Evolutionary conservation across 495 filamentous ascomycete species (phyloP).

Genomic region (Penicillium odoratum): DNA sequence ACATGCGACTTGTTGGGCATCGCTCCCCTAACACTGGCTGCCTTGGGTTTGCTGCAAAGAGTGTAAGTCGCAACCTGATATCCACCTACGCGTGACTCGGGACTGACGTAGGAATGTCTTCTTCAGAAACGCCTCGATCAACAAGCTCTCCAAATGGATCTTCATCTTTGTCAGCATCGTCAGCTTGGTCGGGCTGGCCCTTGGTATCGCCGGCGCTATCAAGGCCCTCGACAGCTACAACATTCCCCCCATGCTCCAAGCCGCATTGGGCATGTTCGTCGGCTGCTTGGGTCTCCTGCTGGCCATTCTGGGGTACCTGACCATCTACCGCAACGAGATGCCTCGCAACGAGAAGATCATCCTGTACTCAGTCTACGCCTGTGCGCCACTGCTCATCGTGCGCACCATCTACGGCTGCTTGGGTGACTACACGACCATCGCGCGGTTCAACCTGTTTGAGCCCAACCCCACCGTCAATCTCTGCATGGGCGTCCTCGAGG

Average conservation of each 20-base stretch:
- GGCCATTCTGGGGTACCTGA: constrained; percentile 10
- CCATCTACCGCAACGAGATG: constrained; percentile 11
- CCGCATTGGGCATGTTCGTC: constrained; percentile 15
- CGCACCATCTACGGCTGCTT: constrained; percentile 9
- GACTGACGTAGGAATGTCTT: constrained; percentile 10
- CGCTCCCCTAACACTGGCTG: constrained; percentile 11
- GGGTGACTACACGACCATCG: constrained; percentile 12
- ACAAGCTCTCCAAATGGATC: constrained; percentile 8
- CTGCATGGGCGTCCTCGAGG: constrained; percentile 16
- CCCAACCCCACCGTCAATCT: constrained; percentile 12
- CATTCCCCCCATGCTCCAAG: constrained; percentile 5
- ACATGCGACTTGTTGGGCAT: constrained; percentile 11
- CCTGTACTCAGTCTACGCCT: constrained; percentile 8
- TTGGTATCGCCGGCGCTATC: constrained; percentile 11
- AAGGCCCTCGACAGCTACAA: constrained; percentile 11
- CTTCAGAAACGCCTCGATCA: constrained; percentile 10
- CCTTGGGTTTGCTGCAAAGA: constrained; percentile 11
- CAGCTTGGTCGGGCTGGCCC: constrained; percentile 12
- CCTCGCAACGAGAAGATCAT: constrained; percentile 11
- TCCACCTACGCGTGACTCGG: constrained; percentile 3
- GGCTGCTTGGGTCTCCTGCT: constrained; percentile 12
- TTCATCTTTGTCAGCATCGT: constrained; percentile 8
- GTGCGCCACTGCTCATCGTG: constrained; percentile 8
- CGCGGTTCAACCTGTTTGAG: constrained; percentile 6
- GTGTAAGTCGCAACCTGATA: constrained; percentile 10